A percentile compares a stretch with the other conserved stretches of the same genome.
Evolutionary conservation across 495 filamentous ascomycete species (phyloP).

Genomic region (Astrothelium macrocarpum): DNA sequence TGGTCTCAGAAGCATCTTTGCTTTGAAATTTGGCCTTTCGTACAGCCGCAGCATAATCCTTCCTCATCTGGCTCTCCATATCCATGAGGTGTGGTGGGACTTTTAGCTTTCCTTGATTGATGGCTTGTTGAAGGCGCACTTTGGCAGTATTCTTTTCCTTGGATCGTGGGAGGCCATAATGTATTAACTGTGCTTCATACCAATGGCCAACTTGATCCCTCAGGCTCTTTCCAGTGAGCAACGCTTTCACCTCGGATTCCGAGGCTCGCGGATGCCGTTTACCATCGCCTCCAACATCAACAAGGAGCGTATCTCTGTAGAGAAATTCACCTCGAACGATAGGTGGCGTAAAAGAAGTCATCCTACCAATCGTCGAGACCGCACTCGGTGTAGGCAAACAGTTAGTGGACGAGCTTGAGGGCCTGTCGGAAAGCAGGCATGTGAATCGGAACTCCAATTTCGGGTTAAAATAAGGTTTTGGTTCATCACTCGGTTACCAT

Average conservation of each 20-base stretch:
- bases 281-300: constrained; percentile 34
- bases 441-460: not conserved
- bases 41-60: constrained; percentile 40
- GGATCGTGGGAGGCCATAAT: constrained; percentile 46
- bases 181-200: constrained; percentile 50
- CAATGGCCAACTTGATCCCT: constrained; percentile 45
- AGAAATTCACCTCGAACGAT: constrained; percentile 14
- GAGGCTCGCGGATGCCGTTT: constrained; percentile 44
- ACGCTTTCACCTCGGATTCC: constrained; percentile 36
- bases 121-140: constrained; percentile 44
- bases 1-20: constrained; percentile 7
- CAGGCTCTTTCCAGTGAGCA: constrained; percentile 33
- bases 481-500: not conserved
- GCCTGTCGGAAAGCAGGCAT: not conserved
- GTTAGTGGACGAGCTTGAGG: not conserved
- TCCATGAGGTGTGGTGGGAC: constrained; percentile 37
- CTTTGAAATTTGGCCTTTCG: constrained; percentile 37
- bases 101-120: constrained; percentile 36
- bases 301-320: constrained; percentile 40
- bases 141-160: constrained; percentile 47
- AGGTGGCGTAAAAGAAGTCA: constrained; percentile 1
- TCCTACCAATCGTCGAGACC: not conserved
- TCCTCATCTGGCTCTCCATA: constrained; percentile 45
- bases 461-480: not conserved
- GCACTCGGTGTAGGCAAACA: not conserved